Base-by-base conservation (phyloP, 306 rosid genomes). In the Rosa lucieae region DNA sequence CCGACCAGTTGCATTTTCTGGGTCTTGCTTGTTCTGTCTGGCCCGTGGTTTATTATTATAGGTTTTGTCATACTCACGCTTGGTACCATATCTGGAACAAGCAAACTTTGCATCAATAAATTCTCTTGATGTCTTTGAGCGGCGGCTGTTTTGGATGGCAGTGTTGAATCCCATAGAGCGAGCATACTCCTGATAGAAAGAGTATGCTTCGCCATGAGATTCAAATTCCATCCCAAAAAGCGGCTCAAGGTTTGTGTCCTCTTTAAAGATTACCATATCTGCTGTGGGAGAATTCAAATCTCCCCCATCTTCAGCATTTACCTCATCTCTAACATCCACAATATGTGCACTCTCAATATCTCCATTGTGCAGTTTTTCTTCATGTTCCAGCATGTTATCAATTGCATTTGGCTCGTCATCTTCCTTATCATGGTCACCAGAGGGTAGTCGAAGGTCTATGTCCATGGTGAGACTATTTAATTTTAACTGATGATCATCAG, bases 41-140 rank as follows among this genome's bases (percentile, higher is more conserved):
- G 97, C 86, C 37, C 98, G 97, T 39, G 98, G 96, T 37, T 95
- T 90, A 73, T 91, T 90, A 75, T 89, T 91, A 85, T 79, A 89
- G 70, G 97, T 85, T 70, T 95, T 95, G 75, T 93, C 99, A 77
- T 91, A 93, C 89, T 95, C 99, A 37, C 99, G 91, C 87, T 95
- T 95, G 44, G 95, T 91, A 73, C 99, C 99, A 84, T 95, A 95
- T 81, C 96, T 89, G 35, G 99, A 93, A 89, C 99, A 95, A 51
- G 99, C 99, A 90, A 95, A 95, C 82, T 95, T 95, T 3, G 99
- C 99, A 86, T 95, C 99, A 84, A 95, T 95, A 77, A 95, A 95
- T 84, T 95, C 98, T 85, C 98, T 89, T 6, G 99, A 91, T 65
- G 97, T 95, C 89, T 93, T 95, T 73, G 99, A 95, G 40, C 99